These are phyloP conservation scores for Simmondsia chinensis DNA, from an alignment of 148 eudicot genomes.

Conservation along the genomic window DNA sequence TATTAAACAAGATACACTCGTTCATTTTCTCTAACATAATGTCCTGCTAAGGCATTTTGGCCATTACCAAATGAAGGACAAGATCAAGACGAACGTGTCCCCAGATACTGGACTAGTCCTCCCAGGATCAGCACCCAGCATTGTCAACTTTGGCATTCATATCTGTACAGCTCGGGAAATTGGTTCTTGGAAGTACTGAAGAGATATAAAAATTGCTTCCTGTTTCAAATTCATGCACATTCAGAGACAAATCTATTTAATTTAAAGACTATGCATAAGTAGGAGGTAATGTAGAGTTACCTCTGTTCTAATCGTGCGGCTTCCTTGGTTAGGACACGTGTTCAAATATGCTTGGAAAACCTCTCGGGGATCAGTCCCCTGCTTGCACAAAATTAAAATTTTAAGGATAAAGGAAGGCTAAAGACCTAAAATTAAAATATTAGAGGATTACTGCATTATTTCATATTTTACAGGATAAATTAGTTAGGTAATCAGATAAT, in stretches of 20 bases:
- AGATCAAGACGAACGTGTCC: too few species aligned
- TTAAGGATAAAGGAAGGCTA: neutral
- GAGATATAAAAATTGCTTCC: slow-evolving; percentile 91
- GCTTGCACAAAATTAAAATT: slow-evolving; percentile 27
- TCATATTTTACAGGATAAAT: too few species aligned
- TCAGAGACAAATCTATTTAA: neutral
- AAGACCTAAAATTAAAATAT: neutral
- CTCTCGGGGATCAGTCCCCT: slow-evolving; percentile 58
- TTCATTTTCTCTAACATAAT: too few species aligned
- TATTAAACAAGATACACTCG: too few species aligned
- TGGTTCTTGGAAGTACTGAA: slow-evolving; percentile 95
- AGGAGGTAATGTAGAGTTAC: slow-evolving; percentile 35
- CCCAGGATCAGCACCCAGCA: too few species aligned
- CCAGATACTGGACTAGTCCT: too few species aligned
- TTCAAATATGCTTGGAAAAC: slow-evolving; percentile 71
- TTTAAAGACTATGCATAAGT: neutral
- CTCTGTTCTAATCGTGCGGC: slow-evolving; percentile 96
- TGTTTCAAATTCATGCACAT: slow-evolving; percentile 17
- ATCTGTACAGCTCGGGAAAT: slow-evolving; percentile 43
- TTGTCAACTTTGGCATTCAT: too few species aligned
- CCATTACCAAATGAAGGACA: too few species aligned
- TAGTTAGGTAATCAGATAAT: too few species aligned
- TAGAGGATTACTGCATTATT: too few species aligned
- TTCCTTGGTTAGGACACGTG: slow-evolving; percentile 89
- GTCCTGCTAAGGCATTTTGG: too few species aligned